These are phyloP conservation scores for Chenopodium suecicum DNA, from an alignment of 148 eudicot species.

Conservation along the genomic window DNA sequence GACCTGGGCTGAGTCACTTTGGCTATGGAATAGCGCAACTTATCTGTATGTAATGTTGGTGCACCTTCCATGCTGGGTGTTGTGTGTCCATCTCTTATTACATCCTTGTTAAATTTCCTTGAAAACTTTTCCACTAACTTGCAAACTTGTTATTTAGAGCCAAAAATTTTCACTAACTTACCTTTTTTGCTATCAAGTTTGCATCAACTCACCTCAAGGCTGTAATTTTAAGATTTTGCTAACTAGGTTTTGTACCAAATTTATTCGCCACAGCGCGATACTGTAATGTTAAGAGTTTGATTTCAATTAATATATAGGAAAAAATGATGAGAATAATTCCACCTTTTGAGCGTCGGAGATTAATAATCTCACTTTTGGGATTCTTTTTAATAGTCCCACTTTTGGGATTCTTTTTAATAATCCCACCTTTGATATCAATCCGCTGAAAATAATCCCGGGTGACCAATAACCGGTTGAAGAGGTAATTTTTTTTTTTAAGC, in stretches of 20 bases:
- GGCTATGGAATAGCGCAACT: conserved; percentile 93
- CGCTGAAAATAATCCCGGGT: no score
- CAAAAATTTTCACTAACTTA: neutral
- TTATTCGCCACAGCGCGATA: neutral
- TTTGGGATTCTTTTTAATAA: no score
- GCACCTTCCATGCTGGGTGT: conserved; percentile 92
- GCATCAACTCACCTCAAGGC: neutral
- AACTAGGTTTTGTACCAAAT: neutral
- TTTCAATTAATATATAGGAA: no score
- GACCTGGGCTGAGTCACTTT: conserved; percentile 79
- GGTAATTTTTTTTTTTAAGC: no score
- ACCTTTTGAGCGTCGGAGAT: no score
- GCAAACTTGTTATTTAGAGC: neutral
- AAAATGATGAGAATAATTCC: no score
- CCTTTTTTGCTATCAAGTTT: neutral
- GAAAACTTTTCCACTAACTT: neutral
- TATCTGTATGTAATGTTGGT: conserved; percentile 68
- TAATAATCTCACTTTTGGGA: no score
- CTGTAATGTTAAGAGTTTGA: no score
- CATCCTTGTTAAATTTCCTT: conserved; percentile 44
- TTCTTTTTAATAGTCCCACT: no score
- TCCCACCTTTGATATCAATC: no score
- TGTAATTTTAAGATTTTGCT: neutral
- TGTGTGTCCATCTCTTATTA: conserved; percentile 62
- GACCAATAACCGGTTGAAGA: no score